Conservation (phyloP, 352 stramenopile species). For the Phytophthora kernoviae region DNA sequence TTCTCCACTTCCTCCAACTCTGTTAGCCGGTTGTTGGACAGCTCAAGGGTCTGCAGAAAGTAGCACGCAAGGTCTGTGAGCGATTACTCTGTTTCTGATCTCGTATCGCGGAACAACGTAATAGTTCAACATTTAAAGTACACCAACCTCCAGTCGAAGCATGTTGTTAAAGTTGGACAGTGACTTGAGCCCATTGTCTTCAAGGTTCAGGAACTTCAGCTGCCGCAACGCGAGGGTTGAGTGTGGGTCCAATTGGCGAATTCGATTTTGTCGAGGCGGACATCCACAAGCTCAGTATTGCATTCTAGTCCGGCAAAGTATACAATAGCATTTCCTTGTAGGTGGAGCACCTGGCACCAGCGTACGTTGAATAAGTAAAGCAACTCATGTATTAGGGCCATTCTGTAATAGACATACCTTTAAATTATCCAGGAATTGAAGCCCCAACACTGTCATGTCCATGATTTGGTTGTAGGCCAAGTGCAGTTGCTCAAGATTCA, state of each 20-base stretch:
- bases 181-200: slow-evolving; percentile 81
- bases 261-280: slow-evolving; percentile 86
- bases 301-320: slow-evolving; percentile 64
- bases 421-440: slow-evolving; percentile 69
- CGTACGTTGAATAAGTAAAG: not conserved
- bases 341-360: slow-evolving; percentile 55
- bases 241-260: slow-evolving; percentile 74
- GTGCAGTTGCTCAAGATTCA: slow-evolving; percentile 71
- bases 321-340: slow-evolving; percentile 84
- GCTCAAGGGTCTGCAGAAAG: slow-evolving; percentile 55
- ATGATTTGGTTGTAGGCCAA: slow-evolving; percentile 83
- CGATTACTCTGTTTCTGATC: not conserved
- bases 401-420: slow-evolving; percentile 43
- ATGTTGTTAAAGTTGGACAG: slow-evolving; percentile 74
- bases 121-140: not conserved
- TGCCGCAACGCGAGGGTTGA: slow-evolving; percentile 53
- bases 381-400: not conserved
- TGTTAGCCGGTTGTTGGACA: slow-evolving; percentile 77
- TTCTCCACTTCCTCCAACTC: slow-evolving; percentile 87
- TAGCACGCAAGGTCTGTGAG: slow-evolving; percentile 8
- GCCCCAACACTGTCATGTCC: slow-evolving; percentile 69
- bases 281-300: slow-evolving; percentile 68
- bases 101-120: not conserved
- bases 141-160: slow-evolving; percentile 64
- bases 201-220: slow-evolving; percentile 66